Percentiles rank a stretch among this genome's conserved stretches.
These are phyloP conservation scores for Hypoxylon lenormandii DNA, from an alignment of 495 filamentous ascomycete genomes.

Conservation along the genomic window DNA sequence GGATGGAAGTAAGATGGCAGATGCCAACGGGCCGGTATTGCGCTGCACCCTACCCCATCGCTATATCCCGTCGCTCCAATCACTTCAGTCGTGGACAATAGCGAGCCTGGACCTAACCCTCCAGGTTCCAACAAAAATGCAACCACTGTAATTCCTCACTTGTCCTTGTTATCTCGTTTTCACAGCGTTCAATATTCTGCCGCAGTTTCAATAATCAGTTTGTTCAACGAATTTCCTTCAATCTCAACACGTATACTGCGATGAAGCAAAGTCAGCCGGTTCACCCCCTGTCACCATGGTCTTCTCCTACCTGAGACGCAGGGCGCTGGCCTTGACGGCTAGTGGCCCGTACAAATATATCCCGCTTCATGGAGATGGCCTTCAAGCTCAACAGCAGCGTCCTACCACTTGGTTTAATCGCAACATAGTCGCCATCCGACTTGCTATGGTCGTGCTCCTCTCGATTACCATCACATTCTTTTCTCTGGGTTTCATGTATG, in stretches of 20 bases:
- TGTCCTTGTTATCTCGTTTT: not conserved
- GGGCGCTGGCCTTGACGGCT: constrained; percentile 32
- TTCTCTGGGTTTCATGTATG: constrained; percentile 35
- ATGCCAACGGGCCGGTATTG: constrained; percentile 14
- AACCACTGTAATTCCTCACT: not conserved
- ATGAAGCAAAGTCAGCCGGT: constrained; percentile 40
- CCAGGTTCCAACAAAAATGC: not conserved
- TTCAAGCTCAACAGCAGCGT: constrained; percentile 9
- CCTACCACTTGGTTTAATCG: constrained; percentile 15
- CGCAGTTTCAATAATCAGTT: not conserved
- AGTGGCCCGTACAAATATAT: constrained; percentile 44
- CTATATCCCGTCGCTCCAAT: constrained; percentile 4
- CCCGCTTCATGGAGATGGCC: constrained; percentile 34
- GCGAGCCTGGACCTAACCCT: not conserved
- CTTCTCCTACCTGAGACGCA: constrained; percentile 44
- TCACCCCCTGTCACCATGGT: constrained; percentile 34
- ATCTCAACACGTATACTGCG: constrained; percentile 18
- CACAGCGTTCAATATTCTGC: not conserved
- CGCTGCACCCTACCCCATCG: not conserved
- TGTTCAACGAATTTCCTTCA: not conserved
- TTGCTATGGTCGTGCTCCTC: constrained; percentile 19
- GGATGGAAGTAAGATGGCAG: not conserved
- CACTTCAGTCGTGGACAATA: not conserved
- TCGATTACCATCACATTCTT: constrained; percentile 27
- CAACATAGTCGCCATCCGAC: constrained; percentile 7